Evolutionary conservation across 2,329 filamentous ascomycete species (phyloP), one percentile per base, ranked within the genome.

Genomic region (Acrocalymma vagum): DNA sequence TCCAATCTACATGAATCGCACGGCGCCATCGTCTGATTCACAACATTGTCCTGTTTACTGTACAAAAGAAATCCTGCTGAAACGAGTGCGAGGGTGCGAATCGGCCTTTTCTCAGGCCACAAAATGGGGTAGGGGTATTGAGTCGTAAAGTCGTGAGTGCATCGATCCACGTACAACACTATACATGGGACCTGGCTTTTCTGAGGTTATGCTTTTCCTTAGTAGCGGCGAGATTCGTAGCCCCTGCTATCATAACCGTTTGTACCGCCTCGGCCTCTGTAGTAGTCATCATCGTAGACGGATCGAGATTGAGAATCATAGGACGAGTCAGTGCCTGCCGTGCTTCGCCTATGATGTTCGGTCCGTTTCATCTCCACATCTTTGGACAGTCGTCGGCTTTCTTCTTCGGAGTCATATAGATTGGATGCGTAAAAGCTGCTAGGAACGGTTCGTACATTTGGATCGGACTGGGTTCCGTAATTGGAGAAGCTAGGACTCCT

Each of bases 401-500:
- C 63, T 13, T 70, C 67, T 7, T 64, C 60, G 2, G 53, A 32
- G n/a, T 58, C 62, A 42, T 69, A 61, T 8, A 65, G 47, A 29
- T 63, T 65, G 5, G 62, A 63, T 2, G 55, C 36, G 30, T 69
- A 69, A 29, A 66, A 66, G 30, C 40, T 57, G 20, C 38, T 41
- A 3, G 66, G 60, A 7, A 65, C 51, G 10, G 69, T 64, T 14
- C 55, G 56, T 3, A 70, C 52, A 13, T 55, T 58, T 4, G 64
- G 48, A 17, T 71, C 68, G 7, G 67, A 69, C 20, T 60, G 53
- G 1, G 56, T 68, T 13, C 64, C 66, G 20, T 66, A 63, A 32
- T 46, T 54, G 20, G 64, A 62, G 42, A 65, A 67, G 28, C 59
- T 65, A 6, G 68, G 68, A 29, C 68, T 71, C 30, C 62, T 46